Evolutionary conservation across 345 rosid genomes (phyloP), one percentile per base, ranked within the genome.

Genomic region (Psidium friedrichsthalianum): DNA sequence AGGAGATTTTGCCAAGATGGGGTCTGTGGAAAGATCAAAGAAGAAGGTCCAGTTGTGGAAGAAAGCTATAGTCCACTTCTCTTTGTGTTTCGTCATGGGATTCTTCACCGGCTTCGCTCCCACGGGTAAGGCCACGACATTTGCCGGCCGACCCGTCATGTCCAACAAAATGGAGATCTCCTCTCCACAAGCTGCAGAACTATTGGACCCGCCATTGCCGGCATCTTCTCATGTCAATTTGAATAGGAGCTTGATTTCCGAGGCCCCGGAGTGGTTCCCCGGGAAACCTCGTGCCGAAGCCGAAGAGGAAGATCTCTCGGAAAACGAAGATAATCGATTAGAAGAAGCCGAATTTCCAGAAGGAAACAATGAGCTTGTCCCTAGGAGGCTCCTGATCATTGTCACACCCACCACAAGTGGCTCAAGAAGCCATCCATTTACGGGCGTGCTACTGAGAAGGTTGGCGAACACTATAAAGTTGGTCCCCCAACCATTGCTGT

Each of bases 61-160:
- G 88, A 95, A 94, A 90, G 99, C 98, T 54, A 88, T 89, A 13
- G 93, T 94, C 42, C 99, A 95, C 85, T 97, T 97, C 88, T 87
- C 93, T 81, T 84, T 96, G 20, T 96, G 99, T 86, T 96, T 96
- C 84, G 95, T 94, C 52, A 94, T 94, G 98, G 98, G 99, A n/a
- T 95, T 95, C 87, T 95, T 95, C 92, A 89, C 94, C 69, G 99
- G 99, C 56, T 93, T 96, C 87, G 98, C 99, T 86, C 98, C 99
- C 51, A 86, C 95, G 18, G 91, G 94, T 29, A 95, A 94, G 76
- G 40, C 89, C 87, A 87, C 96, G 47, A 32, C 80, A 25, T 69
- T 69, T 24, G 47, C 80, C 11, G 25, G 25, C 25, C 47, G 6
- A 32, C 47, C 80, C 47, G 13, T 36, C 3, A 9, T 36, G 47